These are phyloP conservation scores for Aspergillus cavernicola DNA, from an alignment of 495 filamentous ascomycete species.

Conservation along the genomic window DNA sequence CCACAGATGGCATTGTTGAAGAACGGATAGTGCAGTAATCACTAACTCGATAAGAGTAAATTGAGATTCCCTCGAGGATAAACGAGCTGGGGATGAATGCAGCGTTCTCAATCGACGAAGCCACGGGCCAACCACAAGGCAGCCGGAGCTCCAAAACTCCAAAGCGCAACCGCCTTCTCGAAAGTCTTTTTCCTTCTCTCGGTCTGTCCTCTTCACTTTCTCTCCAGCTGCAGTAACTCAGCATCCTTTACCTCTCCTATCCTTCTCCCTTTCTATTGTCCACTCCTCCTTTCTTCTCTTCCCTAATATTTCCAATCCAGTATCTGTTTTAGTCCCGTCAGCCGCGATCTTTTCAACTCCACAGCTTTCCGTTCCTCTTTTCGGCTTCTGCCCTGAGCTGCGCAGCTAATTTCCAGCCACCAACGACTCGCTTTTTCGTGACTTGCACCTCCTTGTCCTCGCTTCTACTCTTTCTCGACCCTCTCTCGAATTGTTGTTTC, in stretches of 20 bases:
- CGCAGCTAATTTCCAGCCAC: constrained; percentile 53
- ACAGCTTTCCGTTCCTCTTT: constrained; percentile 30
- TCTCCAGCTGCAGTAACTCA: no score
- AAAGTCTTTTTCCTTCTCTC: constrained; percentile 14
- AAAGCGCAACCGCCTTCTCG: constrained; percentile 5
- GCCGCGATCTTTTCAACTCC: constrained; percentile 26
- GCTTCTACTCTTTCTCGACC: constrained; percentile 27
- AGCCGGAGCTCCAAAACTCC: constrained; percentile 8
- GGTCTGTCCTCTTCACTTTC: constrained; percentile 12
- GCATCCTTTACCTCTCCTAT: constrained; percentile 14
- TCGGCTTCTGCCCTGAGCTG: constrained; percentile 29
- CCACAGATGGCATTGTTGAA: no score
- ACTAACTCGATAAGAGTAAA: no score
- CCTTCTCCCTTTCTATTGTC: constrained; percentile 14
- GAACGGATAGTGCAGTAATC: no score
- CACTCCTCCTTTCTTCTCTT: constrained; percentile 32
- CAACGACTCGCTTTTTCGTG: constrained; percentile 25
- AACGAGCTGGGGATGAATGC: constrained; percentile 1
- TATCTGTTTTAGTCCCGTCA: constrained; percentile 34
- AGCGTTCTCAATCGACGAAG: constrained; percentile 2
- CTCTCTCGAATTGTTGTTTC: constrained; percentile 26
- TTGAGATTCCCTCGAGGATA: no score
- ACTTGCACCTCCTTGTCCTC: constrained; percentile 18
- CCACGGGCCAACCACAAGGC: constrained; percentile 3
- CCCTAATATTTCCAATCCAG: constrained; percentile 28